Evolutionary conservation across 208 protist species (phyloP).

Genomic region (Lotmaria passim): DNA sequence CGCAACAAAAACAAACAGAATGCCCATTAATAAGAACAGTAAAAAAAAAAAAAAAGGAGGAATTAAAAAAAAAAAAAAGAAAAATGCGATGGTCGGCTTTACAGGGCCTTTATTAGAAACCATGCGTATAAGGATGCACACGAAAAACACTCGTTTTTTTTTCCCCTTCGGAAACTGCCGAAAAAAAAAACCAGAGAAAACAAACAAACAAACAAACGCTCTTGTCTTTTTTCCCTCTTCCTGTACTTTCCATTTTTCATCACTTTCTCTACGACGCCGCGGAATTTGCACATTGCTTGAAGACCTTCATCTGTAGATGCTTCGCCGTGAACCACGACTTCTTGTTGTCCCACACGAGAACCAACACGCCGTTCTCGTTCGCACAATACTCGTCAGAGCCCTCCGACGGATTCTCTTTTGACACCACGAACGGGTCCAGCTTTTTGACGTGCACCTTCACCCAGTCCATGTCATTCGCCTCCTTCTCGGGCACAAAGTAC

Average conservation of each 20-base stretch:
- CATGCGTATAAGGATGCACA: too few species aligned
- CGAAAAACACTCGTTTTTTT: too few species aligned
- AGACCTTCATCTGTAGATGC: conserved; percentile 60
- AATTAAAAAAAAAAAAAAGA: conserved; percentile 9
- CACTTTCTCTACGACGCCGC: not conserved
- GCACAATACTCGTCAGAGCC: conserved; percentile 49
- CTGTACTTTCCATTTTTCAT: too few species aligned
- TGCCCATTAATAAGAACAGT: not conserved
- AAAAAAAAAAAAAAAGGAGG: not conserved
- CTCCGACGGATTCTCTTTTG: conserved; percentile 31
- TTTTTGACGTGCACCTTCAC: conserved; percentile 18
- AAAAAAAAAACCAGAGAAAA: not conserved
- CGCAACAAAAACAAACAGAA: too few species aligned
- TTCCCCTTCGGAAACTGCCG: not conserved
- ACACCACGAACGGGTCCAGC: conserved; percentile 37
- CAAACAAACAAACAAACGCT: not conserved
- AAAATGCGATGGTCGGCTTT: not conserved
- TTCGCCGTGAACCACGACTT: conserved; percentile 55
- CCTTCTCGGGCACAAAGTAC: conserved; percentile 12
- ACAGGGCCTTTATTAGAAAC: too few species aligned
- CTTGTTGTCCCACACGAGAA: conserved; percentile 66
- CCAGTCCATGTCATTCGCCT: conserved; percentile 6
- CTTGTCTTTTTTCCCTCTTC: not conserved
- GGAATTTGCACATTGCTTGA: conserved; percentile 30
- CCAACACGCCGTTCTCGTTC: conserved; percentile 38